Evolutionary conservation across 495 filamentous ascomycete species (phyloP).

Genomic region (Pseudomonodictys pantanalensis): DNA sequence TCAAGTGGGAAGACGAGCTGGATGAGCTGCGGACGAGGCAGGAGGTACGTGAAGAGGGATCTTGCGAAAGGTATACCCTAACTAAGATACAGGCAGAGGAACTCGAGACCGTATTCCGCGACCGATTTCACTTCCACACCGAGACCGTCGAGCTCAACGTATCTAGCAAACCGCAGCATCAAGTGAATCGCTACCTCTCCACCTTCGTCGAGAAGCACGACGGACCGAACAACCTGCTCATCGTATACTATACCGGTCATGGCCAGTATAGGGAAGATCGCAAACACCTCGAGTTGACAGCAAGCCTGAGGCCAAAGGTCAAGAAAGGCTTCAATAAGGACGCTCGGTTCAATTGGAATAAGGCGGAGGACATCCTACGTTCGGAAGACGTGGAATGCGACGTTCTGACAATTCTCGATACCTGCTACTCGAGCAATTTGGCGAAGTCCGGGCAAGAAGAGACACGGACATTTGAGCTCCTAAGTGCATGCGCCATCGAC

Average conservation of each 20-base stretch:
- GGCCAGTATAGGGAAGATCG: constrained; percentile 20
- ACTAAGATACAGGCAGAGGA: constrained; percentile 15
- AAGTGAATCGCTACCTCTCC: constrained; percentile 14
- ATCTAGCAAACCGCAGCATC: constrained; percentile 27
- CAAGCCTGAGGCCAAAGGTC: not conserved
- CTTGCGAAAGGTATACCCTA: not conserved
- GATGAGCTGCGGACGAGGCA: constrained; percentile 32
- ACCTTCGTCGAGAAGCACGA: constrained; percentile 29
- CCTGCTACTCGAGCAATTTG: constrained; percentile 34
- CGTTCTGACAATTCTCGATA: constrained; percentile 35
- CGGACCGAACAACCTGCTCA: constrained; percentile 28
- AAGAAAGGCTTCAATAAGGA: constrained; percentile 13
- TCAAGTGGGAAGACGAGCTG: constrained; percentile 33
- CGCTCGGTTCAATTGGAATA: constrained; percentile 31
- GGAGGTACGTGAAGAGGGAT: constrained; percentile 24
- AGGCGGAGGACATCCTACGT: constrained; percentile 24
- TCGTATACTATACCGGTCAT: constrained; percentile 39
- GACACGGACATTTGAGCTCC: constrained; percentile 19
- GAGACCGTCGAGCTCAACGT: constrained; percentile 28
- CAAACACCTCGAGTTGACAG: constrained; percentile 19
- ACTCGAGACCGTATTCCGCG: constrained; percentile 23
- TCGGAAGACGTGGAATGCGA: constrained; percentile 30
- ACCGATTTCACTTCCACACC: constrained; percentile 26
- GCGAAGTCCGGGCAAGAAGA: constrained; percentile 25
- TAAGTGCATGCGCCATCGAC: constrained; percentile 18